These are phyloP conservation scores for Backusella morwellensis DNA, from an alignment of 192 early-diverging fungal species.

Conservation along the genomic window DNA sequence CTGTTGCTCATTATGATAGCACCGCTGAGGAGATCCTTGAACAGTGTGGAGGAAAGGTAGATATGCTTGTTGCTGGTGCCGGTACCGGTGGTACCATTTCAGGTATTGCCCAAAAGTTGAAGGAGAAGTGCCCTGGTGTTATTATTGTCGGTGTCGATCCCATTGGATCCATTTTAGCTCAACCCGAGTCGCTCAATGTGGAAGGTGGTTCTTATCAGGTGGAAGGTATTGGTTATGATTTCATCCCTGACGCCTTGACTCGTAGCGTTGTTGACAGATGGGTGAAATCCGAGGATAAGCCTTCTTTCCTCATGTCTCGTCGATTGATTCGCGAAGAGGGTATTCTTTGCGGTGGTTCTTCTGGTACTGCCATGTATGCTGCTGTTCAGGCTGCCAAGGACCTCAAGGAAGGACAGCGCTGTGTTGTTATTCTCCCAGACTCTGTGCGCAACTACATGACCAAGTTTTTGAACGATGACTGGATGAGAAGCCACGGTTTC, in stretches of 20 bases:
- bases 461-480: conserved; percentile 97
- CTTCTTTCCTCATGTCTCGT: conserved; percentile 94
- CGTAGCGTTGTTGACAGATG: conserved; percentile 85
- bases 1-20: conserved; percentile 94
- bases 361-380: conserved; percentile 89
- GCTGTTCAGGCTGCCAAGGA: conserved; percentile 82
- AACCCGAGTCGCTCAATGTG: conserved; percentile 78
- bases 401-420: conserved; percentile 84
- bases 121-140: conserved; percentile 87
- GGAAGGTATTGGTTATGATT: conserved; percentile 99
- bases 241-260: conserved; percentile 92
- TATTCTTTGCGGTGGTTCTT: conserved; percentile 94
- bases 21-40: conserved; percentile 82
- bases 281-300: conserved; percentile 95
- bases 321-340: conserved; percentile 97
- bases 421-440: conserved; percentile 95
- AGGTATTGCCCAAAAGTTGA: conserved; percentile 93
- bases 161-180: conserved; percentile 92
- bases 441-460: conserved; percentile 99
- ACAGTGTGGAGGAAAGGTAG: conserved; percentile 83
- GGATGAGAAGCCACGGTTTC: conserved; percentile 93
- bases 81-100: conserved; percentile 98
- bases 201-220: conserved; percentile 78
- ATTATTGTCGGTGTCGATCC: conserved; percentile 96
- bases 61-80: conserved; percentile 94